Conservation (phyloP, 208 protist species). For the Lotmaria passim region DNA sequence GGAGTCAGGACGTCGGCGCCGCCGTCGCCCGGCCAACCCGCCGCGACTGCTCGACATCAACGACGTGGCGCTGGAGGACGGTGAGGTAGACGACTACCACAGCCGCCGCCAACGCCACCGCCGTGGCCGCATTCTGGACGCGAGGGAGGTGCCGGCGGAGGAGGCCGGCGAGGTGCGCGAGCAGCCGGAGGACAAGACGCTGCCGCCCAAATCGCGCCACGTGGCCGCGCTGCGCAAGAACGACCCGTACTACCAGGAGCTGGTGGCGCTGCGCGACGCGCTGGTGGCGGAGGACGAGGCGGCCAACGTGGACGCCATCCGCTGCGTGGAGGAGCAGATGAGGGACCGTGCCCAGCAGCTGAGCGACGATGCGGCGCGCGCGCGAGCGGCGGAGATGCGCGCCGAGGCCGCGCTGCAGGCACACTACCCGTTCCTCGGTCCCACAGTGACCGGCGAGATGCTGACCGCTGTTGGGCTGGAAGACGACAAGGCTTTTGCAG, state of each 20-base stretch:
- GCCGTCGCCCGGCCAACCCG: constrained; percentile 16
- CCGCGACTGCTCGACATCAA: constrained; percentile 39
- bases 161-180: constrained; percentile 32
- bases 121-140: constrained; percentile 20
- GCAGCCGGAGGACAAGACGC: constrained; percentile 18
- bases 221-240: constrained; percentile 25
- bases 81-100: constrained; percentile 33
- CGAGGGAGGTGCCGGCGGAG: constrained; percentile 16
- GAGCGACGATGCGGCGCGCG: constrained; percentile 23
- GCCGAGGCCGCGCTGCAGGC: constrained; percentile 24
- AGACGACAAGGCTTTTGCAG: not conserved
- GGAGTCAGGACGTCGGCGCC: constrained; percentile 34
- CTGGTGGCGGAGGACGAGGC: constrained; percentile 40
- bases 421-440: constrained; percentile 32
- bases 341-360: constrained; percentile 31
- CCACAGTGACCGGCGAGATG: constrained; percentile 5
- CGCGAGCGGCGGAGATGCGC: constrained; percentile 22
- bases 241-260: constrained; percentile 58
- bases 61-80: constrained; percentile 36
- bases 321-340: constrained; percentile 30
- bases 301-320: constrained; percentile 39
- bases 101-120: constrained; percentile 31
- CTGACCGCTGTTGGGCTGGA: not conserved
- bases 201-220: constrained; percentile 21
- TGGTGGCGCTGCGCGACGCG: constrained; percentile 5